phyloP scores from a whole-genome alignment of 805 yeast genomes.

The Metschnikowia rubicola region DNA sequence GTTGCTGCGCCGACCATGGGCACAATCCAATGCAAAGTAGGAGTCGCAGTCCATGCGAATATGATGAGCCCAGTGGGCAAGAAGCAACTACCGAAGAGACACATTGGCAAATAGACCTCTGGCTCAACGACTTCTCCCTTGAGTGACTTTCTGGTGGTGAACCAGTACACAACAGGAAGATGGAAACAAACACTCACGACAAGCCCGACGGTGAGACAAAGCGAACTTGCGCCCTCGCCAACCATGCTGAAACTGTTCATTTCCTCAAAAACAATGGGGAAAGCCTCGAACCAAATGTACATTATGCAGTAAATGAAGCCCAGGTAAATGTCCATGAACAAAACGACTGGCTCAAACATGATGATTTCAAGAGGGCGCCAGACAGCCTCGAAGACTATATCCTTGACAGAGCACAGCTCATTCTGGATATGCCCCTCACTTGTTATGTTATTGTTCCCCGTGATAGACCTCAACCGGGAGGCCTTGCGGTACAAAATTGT shows the following conservation, averaged over 20 bases:
- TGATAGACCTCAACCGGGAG: conserved; percentile 10
- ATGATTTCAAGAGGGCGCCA: conserved; percentile 14
- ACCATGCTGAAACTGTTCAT: conserved; percentile 8
- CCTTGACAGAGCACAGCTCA: conserved; percentile 2
- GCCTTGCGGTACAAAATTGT: conserved; percentile 14
- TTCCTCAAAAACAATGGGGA: conserved; percentile 13
- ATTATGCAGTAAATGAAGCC: conserved; percentile 12
- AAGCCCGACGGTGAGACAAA: conserved; percentile 9
- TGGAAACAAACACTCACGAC: conserved; percentile 5
- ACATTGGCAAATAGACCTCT: conserved; percentile 10
- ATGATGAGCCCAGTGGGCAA: conserved; percentile 11
- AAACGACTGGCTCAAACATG: conserved; percentile 14
- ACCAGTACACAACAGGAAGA: conserved; percentile 7
- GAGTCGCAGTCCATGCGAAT: conserved; percentile 12
- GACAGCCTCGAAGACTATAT: conserved; percentile 7
- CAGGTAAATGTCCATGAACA: conserved; percentile 13
- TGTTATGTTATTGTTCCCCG: conserved; percentile 13
- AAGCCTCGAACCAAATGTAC: conserved; percentile 17
- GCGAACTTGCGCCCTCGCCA: conserved; percentile 10
- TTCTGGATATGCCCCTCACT: conserved; percentile 14
- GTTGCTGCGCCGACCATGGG: conserved; percentile 13
- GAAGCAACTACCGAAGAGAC: conserved; percentile 9
- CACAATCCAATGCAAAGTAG: conserved; percentile 11
- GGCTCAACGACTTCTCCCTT: conserved; percentile 3
- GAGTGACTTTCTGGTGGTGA: conserved; percentile 3